These are phyloP conservation scores for Hysterangium stoloniferum DNA, from an alignment of 768 basidiomycete species.

Conservation along the genomic window DNA sequence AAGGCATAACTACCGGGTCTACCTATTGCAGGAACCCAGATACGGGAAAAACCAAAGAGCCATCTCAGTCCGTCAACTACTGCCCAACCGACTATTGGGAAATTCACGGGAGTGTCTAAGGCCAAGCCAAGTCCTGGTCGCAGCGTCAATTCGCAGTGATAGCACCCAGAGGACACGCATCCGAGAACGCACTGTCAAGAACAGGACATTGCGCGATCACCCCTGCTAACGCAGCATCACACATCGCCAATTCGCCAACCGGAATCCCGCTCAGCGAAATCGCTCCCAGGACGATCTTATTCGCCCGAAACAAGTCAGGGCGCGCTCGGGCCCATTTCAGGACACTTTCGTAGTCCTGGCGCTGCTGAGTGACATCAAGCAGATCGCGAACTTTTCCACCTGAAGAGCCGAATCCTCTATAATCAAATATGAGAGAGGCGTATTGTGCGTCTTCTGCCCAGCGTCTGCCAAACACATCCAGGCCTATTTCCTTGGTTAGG, in stretches of 20 bases:
- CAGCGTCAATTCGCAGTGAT: not conserved
- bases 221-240: conserved; percentile 20
- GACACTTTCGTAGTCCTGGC: conserved; percentile 20
- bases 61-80: conserved; percentile 12
- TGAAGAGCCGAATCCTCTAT: conserved; percentile 22
- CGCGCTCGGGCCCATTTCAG: conserved; percentile 19
- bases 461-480: conserved; percentile 20
- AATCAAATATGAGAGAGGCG: conserved; percentile 25
- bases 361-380: conserved; percentile 17
- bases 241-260: conserved; percentile 15
- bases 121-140: not conserved
- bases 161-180: not conserved
- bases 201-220: conserved; percentile 22
- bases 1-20: conserved; percentile 10
- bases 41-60: conserved; percentile 12
- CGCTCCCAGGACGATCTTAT: conserved; percentile 24
- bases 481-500: conserved; percentile 23
- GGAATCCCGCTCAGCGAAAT: conserved; percentile 20
- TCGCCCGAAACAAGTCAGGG: conserved; percentile 17
- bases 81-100: conserved; percentile 16
- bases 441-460: conserved; percentile 21
- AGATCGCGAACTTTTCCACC: conserved; percentile 22
- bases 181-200: conserved; percentile 18
- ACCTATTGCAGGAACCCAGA: conserved; percentile 17
- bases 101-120: not conserved